Evolutionary conservation across 768 basidiomycete genomes (phyloP).

Genomic region (Boletus edulis): DNA sequence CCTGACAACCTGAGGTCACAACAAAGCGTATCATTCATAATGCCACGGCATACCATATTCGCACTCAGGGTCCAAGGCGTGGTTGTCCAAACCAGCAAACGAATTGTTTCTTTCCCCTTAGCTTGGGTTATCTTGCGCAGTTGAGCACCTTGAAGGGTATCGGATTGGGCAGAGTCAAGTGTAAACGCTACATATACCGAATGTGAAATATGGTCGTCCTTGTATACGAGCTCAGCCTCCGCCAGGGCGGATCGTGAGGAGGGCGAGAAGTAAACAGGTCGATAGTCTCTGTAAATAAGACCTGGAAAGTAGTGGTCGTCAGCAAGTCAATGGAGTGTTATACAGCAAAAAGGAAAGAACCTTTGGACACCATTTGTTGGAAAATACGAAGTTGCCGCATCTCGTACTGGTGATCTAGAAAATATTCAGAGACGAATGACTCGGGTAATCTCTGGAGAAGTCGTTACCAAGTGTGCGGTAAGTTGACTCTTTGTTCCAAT

Average conservation of each 20-base stretch:
- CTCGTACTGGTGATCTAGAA: slow-evolving; percentile 79
- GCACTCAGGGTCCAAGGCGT: slow-evolving; percentile 97
- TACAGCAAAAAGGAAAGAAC: slow-evolving; percentile 33
- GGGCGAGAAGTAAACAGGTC: slow-evolving; percentile 93
- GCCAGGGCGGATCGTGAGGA: slow-evolving; percentile 93
- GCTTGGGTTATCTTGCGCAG: slow-evolving; percentile 26
- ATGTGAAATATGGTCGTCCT: slow-evolving; percentile 83
- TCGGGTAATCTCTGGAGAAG: background rate
- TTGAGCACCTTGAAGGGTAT: slow-evolving; percentile 12
- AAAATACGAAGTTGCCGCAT: slow-evolving; percentile 86
- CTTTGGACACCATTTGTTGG: slow-evolving; percentile 83
- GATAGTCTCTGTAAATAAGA: slow-evolving; percentile 80
- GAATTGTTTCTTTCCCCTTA: slow-evolving; percentile 37
- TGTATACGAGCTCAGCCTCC: slow-evolving; percentile 91
- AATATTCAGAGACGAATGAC: background rate
- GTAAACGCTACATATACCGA: slow-evolving; percentile 85
- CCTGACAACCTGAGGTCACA: slow-evolving; percentile 44
- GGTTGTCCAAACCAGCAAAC: slow-evolving; percentile 91
- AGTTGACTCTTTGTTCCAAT: slow-evolving; percentile 70
- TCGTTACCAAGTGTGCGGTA: slow-evolving; percentile 82
- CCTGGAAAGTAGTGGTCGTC: slow-evolving; percentile 38
- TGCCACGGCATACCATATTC: slow-evolving; percentile 71
- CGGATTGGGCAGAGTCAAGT: slow-evolving; percentile 38
- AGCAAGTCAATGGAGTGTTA: background rate
- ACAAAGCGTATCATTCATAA: background rate